Evolutionary conservation across 2,329 filamentous ascomycete genomes (phyloP).

Genomic region (Verticillium dahliae): DNA sequence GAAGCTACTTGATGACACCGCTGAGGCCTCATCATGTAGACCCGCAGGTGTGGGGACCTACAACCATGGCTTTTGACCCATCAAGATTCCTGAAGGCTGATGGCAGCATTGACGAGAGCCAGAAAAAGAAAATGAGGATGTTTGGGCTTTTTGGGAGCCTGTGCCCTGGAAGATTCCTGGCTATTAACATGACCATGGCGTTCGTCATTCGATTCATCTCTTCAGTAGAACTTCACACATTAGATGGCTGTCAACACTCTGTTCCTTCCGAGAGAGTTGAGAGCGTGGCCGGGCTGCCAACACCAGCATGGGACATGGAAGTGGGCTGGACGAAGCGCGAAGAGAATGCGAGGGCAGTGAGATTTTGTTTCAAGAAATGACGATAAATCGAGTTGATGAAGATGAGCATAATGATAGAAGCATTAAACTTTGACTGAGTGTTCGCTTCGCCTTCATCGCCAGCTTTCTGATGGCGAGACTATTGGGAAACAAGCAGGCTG

Average conservation of each 20-base stretch:
- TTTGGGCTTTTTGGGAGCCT: slow-evolving; percentile 7
- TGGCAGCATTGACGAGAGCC: slow-evolving; percentile 2
- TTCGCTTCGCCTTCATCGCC: no score
- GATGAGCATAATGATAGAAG: background rate
- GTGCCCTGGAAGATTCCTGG: slow-evolving; percentile 8
- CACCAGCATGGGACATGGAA: background rate
- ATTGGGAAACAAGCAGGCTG: no score
- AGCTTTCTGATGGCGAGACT: no score
- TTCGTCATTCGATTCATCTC: background rate
- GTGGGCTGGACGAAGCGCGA: background rate
- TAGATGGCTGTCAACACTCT: background rate
- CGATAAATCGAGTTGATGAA: no score
- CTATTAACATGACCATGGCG: slow-evolving; percentile 5
- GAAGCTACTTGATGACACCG: slow-evolving; percentile 5
- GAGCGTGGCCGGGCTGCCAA: background rate
- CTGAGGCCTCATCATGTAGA: slow-evolving; percentile 6
- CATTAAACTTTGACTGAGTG: no score
- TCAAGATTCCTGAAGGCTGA: slow-evolving; percentile 1
- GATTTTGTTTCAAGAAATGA: background rate
- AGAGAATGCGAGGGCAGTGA: background rate
- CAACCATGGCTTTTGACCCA: background rate
- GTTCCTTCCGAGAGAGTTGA: background rate
- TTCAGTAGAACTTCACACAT: background rate
- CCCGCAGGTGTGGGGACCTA: background rate
- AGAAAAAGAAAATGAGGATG: slow-evolving; percentile 4